These are phyloP conservation scores for Nepenthes gracilis DNA, from an alignment of 148 eudicot species.

Conservation along the genomic window DNA sequence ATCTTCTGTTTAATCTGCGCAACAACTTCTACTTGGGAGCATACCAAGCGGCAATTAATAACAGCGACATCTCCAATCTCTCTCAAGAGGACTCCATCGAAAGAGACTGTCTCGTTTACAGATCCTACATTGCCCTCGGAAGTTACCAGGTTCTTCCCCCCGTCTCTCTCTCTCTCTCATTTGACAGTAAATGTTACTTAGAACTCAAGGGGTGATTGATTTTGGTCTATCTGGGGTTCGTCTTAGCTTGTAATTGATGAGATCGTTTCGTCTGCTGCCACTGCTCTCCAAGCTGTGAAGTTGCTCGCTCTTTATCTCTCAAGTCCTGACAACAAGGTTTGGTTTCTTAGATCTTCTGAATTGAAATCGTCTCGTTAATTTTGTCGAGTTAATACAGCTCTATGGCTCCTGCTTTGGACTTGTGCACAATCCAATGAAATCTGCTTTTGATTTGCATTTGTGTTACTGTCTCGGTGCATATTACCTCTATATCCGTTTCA, in stretches of 20 bases:
- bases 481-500: too few relatives aligned
- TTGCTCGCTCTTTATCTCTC: conserved; percentile 77
- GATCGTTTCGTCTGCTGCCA: conserved; percentile 71
- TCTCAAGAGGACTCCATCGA: conserved; percentile 60
- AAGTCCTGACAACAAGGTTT: conserved; percentile 51
- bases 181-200: background rate
- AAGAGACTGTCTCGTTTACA: conserved; percentile 59
- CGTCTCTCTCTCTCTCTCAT: background rate
- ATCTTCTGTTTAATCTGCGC: conserved; percentile 55
- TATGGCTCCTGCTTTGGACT: too few relatives aligned
- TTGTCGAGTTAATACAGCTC: background rate
- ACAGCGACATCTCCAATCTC: conserved; percentile 66
- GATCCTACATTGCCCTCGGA: conserved; percentile 91
- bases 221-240: background rate
- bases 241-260: conserved; percentile 66
- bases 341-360: background rate
- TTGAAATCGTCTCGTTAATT: background rate
- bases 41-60: conserved; percentile 79
- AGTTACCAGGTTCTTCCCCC: conserved; percentile 53
- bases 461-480: too few relatives aligned
- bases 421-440: too few relatives aligned
- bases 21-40: conserved; percentile 93
- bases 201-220: background rate
- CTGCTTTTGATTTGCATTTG: too few relatives aligned
- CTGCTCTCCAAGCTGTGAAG: conserved; percentile 88